Conservation (phyloP, 768 basidiomycete genomes). For the Cubamyces sp. region DNA sequence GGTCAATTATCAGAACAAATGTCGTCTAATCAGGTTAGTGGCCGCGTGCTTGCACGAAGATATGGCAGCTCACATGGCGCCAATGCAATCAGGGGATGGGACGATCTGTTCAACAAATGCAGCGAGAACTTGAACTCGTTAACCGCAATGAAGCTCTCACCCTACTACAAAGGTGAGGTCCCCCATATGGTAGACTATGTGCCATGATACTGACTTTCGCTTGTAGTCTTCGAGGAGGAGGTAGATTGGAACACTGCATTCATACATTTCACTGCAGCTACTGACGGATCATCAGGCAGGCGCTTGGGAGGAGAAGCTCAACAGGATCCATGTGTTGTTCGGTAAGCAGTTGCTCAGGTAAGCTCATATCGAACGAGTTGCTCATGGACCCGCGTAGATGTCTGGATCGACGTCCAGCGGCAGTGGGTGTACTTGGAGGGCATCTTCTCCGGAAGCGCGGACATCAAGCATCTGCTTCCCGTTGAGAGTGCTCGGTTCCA, state of each 20-base stretch:
- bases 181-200: not conserved
- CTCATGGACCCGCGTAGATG: slow-evolving; percentile 54
- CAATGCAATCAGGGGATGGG: slow-evolving; percentile 74
- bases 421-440: slow-evolving; percentile 99
- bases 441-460: slow-evolving; percentile 99
- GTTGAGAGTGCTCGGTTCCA: slow-evolving; percentile 97
- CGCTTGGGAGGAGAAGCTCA: slow-evolving; percentile 96
- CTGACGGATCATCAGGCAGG: slow-evolving; percentile 57
- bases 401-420: slow-evolving; percentile 99
- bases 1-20: slow-evolving; percentile 99
- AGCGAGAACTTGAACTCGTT: slow-evolving; percentile 96
- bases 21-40: slow-evolving; percentile 83
- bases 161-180: slow-evolving; percentile 90
- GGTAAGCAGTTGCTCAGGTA: slow-evolving; percentile 50
- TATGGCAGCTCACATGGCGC: slow-evolving; percentile 2
- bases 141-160: slow-evolving; percentile 95
- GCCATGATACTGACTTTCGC: not conserved
- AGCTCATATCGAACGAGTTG: not conserved
- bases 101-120: slow-evolving; percentile 96
- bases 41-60: not conserved
- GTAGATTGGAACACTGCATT: not conserved
- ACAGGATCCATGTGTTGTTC: slow-evolving; percentile 94
- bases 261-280: slow-evolving; percentile 8
- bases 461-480: slow-evolving; percentile 98
- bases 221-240: slow-evolving; percentile 2